Conservation (phyloP, 345 rosid genomes). For the Citrus sp. region DNA sequence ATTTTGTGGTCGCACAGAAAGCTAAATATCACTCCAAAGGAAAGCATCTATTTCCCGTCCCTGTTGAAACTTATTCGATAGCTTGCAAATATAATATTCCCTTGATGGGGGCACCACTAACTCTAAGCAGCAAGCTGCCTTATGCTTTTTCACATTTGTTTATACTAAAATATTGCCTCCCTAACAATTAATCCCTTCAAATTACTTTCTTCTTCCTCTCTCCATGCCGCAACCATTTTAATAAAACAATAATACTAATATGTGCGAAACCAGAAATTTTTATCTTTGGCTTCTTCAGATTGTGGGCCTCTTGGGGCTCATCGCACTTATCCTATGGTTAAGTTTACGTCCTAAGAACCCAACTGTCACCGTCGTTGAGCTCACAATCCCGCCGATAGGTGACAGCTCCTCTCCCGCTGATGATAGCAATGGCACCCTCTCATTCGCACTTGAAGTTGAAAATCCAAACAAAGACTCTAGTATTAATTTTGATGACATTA, state of each 20-base stretch:
- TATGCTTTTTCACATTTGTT: not conserved
- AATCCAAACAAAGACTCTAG: slow-evolving; percentile 42
- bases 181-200: not conserved
- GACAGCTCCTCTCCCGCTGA: not conserved
- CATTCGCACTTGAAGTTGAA: slow-evolving; percentile 25
- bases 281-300: slow-evolving; percentile 34
- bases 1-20: not conserved
- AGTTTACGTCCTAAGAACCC: slow-evolving; percentile 33
- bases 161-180: not conserved
- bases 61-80: not conserved
- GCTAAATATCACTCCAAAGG: slow-evolving; percentile 5
- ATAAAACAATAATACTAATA: not conserved
- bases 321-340: slow-evolving; percentile 36
- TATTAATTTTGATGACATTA: slow-evolving; percentile 35
- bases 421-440: slow-evolving; percentile 11
- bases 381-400: slow-evolving; percentile 26
- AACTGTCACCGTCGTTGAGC: slow-evolving; percentile 15
- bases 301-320: slow-evolving; percentile 32
- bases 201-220: not conserved
- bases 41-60: slow-evolving; percentile 11
- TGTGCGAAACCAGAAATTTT: slow-evolving; percentile 22
- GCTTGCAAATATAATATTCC: slow-evolving; percentile 1
- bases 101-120: not conserved
- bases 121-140: not conserved
- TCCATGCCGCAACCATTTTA: not conserved